phyloP scores from a whole-genome alignment of 2,329 filamentous ascomycete genomes.

The Ophiostoma sp. region DNA sequence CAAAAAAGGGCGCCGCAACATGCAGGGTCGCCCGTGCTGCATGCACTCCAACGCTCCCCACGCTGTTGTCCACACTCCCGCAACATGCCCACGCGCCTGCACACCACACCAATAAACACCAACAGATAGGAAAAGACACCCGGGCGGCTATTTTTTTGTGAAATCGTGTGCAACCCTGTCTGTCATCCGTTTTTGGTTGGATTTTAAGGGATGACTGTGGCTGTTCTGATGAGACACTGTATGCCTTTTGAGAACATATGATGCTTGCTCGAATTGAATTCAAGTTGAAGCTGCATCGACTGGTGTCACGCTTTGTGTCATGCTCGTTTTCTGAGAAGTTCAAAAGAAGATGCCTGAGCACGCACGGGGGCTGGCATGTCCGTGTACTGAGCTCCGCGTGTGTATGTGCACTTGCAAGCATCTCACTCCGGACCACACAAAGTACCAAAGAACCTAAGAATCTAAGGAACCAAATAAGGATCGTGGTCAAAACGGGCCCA shows the following conservation, averaged over 20 bases:
- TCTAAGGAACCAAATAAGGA: background rate
- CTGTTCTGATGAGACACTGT: background rate
- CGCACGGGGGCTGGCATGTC: background rate
- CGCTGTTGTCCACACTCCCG: background rate
- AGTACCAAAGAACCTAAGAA: too few relatives aligned
- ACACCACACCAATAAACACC: background rate
- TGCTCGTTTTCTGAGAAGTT: background rate
- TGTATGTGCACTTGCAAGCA: too few relatives aligned
- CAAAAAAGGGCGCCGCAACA: background rate
- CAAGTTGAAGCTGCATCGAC: background rate
- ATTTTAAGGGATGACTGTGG: background rate
- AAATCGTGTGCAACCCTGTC: conserved; percentile 1
- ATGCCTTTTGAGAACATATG: background rate
- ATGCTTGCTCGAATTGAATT: background rate
- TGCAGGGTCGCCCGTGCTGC: conserved; percentile 1
- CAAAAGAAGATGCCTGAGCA: too few relatives aligned
- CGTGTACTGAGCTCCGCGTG: background rate
- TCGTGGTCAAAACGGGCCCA: background rate
- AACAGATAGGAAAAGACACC: background rate
- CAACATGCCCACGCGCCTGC: background rate
- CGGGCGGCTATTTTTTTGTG: conserved; percentile 1
- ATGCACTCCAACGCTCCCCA: background rate
- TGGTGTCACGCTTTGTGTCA: background rate
- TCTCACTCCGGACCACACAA: background rate
- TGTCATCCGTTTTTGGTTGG: background rate